phyloP scores from a whole-genome alignment of 2,329 filamentous ascomycete genomes.

The Whalleya microplaca region DNA sequence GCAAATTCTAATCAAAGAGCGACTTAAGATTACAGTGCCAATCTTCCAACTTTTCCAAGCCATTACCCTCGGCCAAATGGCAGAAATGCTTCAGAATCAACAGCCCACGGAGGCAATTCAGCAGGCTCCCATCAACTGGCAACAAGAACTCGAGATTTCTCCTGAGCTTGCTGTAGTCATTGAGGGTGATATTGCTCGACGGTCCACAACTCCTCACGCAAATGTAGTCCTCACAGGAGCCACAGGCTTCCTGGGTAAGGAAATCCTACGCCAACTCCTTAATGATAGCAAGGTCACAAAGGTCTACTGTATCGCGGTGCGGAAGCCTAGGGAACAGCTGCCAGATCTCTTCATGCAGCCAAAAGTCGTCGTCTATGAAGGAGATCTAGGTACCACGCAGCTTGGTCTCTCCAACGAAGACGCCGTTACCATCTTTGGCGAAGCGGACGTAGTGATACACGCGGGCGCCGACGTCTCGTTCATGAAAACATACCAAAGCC shows the following conservation, averaged over 20 bases:
- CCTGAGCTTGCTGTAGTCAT: not conserved
- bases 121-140: too few species aligned
- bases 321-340: slow-evolving; percentile 2
- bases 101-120: too few species aligned
- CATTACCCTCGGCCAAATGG: not conserved
- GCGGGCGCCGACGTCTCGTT: slow-evolving; percentile 44
- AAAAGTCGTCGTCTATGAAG: not conserved
- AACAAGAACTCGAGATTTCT: too few species aligned
- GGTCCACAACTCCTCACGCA: not conserved
- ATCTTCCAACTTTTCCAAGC: not conserved
- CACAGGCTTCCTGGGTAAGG: slow-evolving; percentile 45
- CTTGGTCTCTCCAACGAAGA: not conserved
- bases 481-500: slow-evolving; percentile 41
- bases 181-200: not conserved
- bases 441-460: slow-evolving; percentile 54
- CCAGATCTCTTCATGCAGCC: not conserved
- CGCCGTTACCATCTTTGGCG: slow-evolving; percentile 32
- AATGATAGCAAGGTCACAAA: slow-evolving; percentile 34
- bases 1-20: not conserved
- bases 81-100: not conserved
- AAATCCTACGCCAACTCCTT: slow-evolving; percentile 43
- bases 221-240: slow-evolving; percentile 44
- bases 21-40: not conserved
- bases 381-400: not conserved
- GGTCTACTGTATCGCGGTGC: slow-evolving; percentile 50